phyloP scores from a whole-genome alignment of 331 rosid genomes.

The Malus hybrid region DNA sequence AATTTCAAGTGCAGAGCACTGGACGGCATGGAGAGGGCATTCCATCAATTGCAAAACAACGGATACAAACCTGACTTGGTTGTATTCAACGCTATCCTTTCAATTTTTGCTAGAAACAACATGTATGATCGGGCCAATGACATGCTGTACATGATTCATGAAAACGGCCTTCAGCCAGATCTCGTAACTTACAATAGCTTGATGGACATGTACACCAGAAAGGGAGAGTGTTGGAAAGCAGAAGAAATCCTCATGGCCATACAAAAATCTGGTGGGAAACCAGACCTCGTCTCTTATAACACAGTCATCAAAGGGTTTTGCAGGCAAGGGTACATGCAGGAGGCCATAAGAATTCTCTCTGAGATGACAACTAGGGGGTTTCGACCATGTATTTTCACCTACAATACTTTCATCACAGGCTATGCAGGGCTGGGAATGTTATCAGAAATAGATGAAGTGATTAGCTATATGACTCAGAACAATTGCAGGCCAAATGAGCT shows the following conservation, averaged over 20 bases:
- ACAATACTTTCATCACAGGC: conserved; percentile 83
- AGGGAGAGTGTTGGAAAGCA: conserved; percentile 87
- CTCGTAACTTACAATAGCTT: conserved; percentile 72
- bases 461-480: conserved; percentile 71
- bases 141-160: conserved; percentile 48
- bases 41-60: conserved; percentile 47
- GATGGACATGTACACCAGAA: conserved; percentile 80
- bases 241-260: conserved; percentile 72
- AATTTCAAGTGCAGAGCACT: conserved; percentile 73
- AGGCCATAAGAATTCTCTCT: conserved; percentile 66
- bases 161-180: conserved; percentile 67
- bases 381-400: conserved; percentile 75
- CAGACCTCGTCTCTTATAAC: conserved; percentile 84
- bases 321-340: conserved; percentile 80
- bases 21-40: conserved; percentile 76
- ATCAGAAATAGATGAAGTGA: conserved; percentile 71
- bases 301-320: conserved; percentile 87
- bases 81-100: conserved; percentile 69
- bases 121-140: conserved; percentile 58
- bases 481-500: conserved; percentile 79
- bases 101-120: conserved; percentile 60
- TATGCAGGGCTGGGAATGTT: conserved; percentile 63
- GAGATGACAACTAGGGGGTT: conserved; percentile 75
- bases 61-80: conserved; percentile 90
- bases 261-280: conserved; percentile 49